Conservation (phyloP, 2,329 filamentous ascomycete species). For the Microcera coccophila region DNA sequence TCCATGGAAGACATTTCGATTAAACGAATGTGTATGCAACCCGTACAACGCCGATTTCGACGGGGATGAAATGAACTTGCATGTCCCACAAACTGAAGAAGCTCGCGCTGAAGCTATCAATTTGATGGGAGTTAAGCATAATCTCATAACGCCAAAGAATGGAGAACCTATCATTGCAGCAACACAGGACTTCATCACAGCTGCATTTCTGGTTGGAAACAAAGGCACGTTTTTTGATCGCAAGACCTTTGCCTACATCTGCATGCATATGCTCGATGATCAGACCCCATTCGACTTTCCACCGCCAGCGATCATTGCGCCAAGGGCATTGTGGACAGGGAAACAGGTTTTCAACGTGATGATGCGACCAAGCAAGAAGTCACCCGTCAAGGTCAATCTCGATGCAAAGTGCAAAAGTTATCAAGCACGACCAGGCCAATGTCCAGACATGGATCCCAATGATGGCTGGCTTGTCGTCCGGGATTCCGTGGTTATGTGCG, state of each 20-base stretch:
- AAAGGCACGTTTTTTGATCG: conserved; percentile 93
- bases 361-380: conserved; percentile 83
- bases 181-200: conserved; percentile 99
- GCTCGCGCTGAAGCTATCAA: conserved; percentile 92
- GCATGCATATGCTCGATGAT: conserved; percentile 88
- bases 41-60: conserved; percentile 99
- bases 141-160: conserved; percentile 92
- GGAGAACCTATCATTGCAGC: conserved; percentile 97
- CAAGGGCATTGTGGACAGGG: conserved; percentile 86
- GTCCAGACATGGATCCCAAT: conserved; percentile 73
- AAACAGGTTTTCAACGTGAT: conserved; percentile 94
- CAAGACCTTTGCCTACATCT: conserved; percentile 82
- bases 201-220: conserved; percentile 82
- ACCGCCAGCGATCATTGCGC: conserved; percentile 80
- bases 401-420: conserved; percentile 90
- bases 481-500: conserved; percentile 97
- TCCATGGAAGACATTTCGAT: conserved; percentile 90
- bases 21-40: conserved; percentile 97
- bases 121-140: conserved; percentile 97
- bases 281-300: conserved; percentile 77
- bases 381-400: conserved; percentile 79
- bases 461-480: conserved; percentile 90
- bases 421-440: conserved; percentile 53
- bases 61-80: conserved; percentile 98
- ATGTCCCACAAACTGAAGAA: conserved; percentile 97